Evolutionary conservation across 176 grass and related monocot species (phyloP).

Genomic region (Puya raimondii): DNA sequence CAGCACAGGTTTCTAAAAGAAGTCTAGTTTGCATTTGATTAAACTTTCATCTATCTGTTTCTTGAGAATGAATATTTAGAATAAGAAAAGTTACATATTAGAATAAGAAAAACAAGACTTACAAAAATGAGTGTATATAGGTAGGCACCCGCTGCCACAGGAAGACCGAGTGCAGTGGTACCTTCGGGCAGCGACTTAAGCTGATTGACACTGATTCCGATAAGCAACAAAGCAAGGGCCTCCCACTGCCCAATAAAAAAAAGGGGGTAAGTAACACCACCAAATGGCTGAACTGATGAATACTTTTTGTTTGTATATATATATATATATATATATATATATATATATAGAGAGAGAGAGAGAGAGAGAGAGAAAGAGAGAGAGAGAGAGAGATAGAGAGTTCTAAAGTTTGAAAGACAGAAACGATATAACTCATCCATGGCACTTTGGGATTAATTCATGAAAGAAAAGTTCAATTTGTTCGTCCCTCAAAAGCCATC

Average conservation of each 20-base stretch:
- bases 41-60: background rate
- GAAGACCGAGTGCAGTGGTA: constrained; percentile 65
- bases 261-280: constrained; percentile 16
- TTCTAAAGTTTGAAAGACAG: background rate
- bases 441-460: no score
- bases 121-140: constrained; percentile 88
- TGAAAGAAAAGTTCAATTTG: no score
- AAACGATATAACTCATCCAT: background rate
- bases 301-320: background rate
- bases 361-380: background rate
- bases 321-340: no score
- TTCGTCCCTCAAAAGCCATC: no score
- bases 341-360: background rate
- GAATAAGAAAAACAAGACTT: constrained; percentile 28
- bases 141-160: constrained; percentile 81
- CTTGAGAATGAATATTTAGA: background rate
- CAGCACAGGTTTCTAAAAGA: background rate
- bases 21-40: background rate
- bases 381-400: background rate
- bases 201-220: constrained; percentile 96
- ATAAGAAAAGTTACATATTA: background rate
- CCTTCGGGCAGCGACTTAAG: constrained; percentile 82
- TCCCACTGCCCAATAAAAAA: constrained; percentile 61
- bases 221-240: constrained; percentile 89
- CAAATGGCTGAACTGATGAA: background rate